Evolutionary conservation across 2,329 filamentous ascomycete genomes (phyloP), one percentile per base, ranked within the genome.

Genomic region (Pestalotiopsis sp.): DNA sequence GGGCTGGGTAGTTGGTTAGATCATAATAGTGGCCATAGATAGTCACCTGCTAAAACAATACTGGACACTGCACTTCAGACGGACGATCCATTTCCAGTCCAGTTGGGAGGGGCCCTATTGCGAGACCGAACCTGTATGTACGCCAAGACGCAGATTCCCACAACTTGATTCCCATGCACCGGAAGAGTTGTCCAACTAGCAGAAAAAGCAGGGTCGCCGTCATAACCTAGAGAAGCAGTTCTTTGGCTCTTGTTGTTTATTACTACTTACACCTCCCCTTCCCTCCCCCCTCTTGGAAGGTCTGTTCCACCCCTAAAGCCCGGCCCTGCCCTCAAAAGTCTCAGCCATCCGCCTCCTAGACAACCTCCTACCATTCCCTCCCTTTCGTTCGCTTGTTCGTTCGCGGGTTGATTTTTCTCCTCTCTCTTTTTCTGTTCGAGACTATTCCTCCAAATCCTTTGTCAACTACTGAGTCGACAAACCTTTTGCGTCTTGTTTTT

Each of bases 31-130:
- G 59, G 59, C 36, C 17, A 17, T 38, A 36, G 25, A 61, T 36
- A 61, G n/a, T 39, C 61, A 64, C 61, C 61, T 64, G 61, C 61
- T 64, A 49, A 45, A 52, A 52, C 17, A n/a, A 52, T 64, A 64
- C 61, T 25, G 59, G 59, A 13, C 27, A 36, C 20, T 31, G n/a
- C 38, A 20, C 31, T 20, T 36, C n/a, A 64, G 38, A 64, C 36
- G 31, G 23, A 13, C 38, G 61, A 36, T 31, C 20, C 61, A 64
- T 64, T 25, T 31, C 27, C 31, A 31, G 31, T 31, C 23, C 23
- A 23, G 23, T 31, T 6, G 9, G 31, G 9, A 41, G 11, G 27
- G 45, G 20, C 45, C 45, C 57, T 59, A 59, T 62, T 31, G 31
- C 31, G 31, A 31, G 31, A 31, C 31, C 31, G 31, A 31, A 38